These are phyloP conservation scores for Diaporthe sp. DNA, from an alignment of 2,329 filamentous ascomycete species.

Conservation along the genomic window DNA sequence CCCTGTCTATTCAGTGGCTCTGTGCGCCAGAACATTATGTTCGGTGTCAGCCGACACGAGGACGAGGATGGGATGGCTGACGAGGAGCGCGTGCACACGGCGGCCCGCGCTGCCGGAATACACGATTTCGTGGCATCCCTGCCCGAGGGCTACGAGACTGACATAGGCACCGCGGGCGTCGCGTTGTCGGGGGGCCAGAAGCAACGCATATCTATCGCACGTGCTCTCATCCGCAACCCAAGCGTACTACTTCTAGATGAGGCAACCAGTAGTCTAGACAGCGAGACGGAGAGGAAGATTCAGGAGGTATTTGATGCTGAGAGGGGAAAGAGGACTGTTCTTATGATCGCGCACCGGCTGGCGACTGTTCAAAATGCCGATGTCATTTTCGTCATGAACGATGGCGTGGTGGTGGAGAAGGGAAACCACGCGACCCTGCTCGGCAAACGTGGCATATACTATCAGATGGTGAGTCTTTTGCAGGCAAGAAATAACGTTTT, in stretches of 20 bases:
- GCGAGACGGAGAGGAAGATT: slow-evolving; percentile 12
- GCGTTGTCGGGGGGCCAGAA: slow-evolving; percentile 40
- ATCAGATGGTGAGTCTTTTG: background rate
- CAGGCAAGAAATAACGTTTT: accelerated
- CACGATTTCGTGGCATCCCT: slow-evolving; percentile 39
- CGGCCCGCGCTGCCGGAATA: slow-evolving; percentile 14
- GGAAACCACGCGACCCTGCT: slow-evolving; percentile 3
- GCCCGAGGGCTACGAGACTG: slow-evolving; percentile 39
- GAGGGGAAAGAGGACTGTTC: slow-evolving; percentile 9
- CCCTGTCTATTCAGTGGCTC: slow-evolving; percentile 9
- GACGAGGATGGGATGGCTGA: background rate
- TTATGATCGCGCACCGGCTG: slow-evolving; percentile 4
- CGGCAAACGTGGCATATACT: background rate
- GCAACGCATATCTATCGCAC: slow-evolving; percentile 40
- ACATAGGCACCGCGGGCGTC: slow-evolving; percentile 37
- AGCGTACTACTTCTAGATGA: slow-evolving; percentile 35
- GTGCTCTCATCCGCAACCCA: slow-evolving; percentile 37
- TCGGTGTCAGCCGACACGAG: background rate
- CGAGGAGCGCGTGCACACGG: background rate
- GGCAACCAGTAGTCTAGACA: slow-evolving; percentile 20
- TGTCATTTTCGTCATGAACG: slow-evolving; percentile 13
- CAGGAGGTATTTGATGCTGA: slow-evolving; percentile 18
- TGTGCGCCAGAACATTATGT: slow-evolving; percentile 7
- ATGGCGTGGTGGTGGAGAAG: slow-evolving; percentile 4
- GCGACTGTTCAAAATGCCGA: slow-evolving; percentile 10